Conservation (phyloP, 1,284 basidiomycete species). For the Heterobasidion irregulare region DNA sequence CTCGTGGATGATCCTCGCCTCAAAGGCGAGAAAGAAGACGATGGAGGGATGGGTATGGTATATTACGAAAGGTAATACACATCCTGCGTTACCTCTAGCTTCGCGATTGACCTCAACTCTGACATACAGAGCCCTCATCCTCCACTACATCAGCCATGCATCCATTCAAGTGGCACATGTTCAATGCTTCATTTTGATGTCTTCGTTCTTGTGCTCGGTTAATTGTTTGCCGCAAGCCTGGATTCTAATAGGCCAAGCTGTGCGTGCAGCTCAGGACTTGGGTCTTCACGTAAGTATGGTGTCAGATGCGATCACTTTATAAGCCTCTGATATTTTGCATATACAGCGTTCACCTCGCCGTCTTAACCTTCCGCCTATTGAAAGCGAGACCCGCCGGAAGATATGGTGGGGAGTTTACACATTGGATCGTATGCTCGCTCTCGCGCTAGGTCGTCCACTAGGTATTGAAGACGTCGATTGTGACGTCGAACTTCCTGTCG, state of each 20-base stretch:
- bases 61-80: conserved; percentile 70
- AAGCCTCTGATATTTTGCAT: background rate
- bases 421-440: conserved; percentile 83
- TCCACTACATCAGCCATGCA: conserved; percentile 83
- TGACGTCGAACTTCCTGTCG: conserved; percentile 73
- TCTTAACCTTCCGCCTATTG: conserved; percentile 58
- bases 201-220: conserved; percentile 82
- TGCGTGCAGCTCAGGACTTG: conserved; percentile 81
- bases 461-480: conserved; percentile 77
- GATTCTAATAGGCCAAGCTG: conserved; percentile 82
- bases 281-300: conserved; percentile 71
- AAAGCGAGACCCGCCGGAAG: conserved; percentile 82
- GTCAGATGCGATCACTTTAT: background rate
- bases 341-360: conserved; percentile 72
- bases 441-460: conserved; percentile 76
- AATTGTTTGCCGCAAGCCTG: conserved; percentile 89
- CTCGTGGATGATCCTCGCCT: conserved; percentile 69
- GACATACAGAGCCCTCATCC: conserved; percentile 60
- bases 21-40: conserved; percentile 49
- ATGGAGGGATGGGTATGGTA: conserved; percentile 79
- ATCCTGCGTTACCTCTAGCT: conserved; percentile 13
- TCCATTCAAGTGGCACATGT: conserved; percentile 79
- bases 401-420: conserved; percentile 90
- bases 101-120: background rate
- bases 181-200: conserved; percentile 80